Evolutionary conservation across 176 grass and related monocot species (phyloP).

Genomic region (Ensete ventricosum): DNA sequence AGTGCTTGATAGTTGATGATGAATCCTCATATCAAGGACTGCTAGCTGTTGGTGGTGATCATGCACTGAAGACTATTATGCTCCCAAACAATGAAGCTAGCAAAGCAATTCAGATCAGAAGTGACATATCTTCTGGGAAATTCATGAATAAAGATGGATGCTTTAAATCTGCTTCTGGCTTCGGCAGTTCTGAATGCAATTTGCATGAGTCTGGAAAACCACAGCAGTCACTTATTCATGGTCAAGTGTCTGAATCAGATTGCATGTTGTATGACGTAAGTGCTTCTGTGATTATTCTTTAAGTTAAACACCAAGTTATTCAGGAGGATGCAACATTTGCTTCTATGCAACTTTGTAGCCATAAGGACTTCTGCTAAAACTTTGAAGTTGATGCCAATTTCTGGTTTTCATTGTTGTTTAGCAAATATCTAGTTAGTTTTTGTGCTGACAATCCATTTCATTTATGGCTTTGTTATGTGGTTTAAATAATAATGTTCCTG

Average conservation of each 20-base stretch:
- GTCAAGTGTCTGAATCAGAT: constrained; percentile 1
- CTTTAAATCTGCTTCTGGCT: constrained; percentile 22
- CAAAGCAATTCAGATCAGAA: constrained; percentile 16
- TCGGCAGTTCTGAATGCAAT: constrained; percentile 23
- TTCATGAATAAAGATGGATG: constrained; percentile 19
- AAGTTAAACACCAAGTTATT: not conserved
- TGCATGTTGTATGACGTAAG: constrained; percentile 51
- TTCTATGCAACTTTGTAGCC: not conserved
- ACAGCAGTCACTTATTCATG: too few species aligned
- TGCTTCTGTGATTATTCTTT: constrained; percentile 10
- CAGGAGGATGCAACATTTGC: not conserved
- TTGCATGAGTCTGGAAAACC: constrained; percentile 8
- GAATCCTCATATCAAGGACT: constrained; percentile 15
- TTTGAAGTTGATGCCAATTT: too few species aligned
- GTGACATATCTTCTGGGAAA: constrained; percentile 22
- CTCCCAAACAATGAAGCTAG: constrained; percentile 13
- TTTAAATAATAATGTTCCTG: too few species aligned
- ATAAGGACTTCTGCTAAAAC: too few species aligned
- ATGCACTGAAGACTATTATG: constrained; percentile 11
- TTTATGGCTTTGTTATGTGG: too few species aligned
- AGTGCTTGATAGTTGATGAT: constrained; percentile 19
- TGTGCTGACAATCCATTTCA: too few species aligned
- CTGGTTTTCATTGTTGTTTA: too few species aligned
- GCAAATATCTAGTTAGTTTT: too few species aligned
- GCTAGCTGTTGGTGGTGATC: constrained; percentile 14